Evolutionary conservation across 495 filamentous ascomycete species (phyloP), one percentile per base, ranked within the genome.

Genomic region (Beverwykella pulmonaria): DNA sequence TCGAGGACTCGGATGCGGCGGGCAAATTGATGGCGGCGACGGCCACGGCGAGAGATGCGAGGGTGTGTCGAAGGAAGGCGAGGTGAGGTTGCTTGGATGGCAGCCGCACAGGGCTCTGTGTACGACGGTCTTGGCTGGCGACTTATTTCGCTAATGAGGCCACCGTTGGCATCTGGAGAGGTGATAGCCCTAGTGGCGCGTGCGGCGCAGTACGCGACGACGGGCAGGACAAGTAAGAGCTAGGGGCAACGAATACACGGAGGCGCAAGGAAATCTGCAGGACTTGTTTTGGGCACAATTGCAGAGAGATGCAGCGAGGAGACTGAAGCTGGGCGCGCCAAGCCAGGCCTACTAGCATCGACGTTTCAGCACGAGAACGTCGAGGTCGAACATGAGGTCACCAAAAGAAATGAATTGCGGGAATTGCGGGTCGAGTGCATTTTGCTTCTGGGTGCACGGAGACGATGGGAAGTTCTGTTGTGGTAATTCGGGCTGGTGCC

Each of bases 101-200:
- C 3, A 9, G 47, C 12, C 4, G 64, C 8, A 12, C 39, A n/a
- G 19, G 44, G 57, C 62, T 30, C 46, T 44, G 8, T 36, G 52
- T 64, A 29, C 15, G 41, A 23, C 3, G 34, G 50, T 14, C 59
- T 68, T 63, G 65, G 59, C 65, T 49, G 4, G 20, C 10, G 29
- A 61, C 20, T 67, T 67, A 64, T 66, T 67, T 67, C 68, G 68
- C 68, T 71, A 71, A 44, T 44, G 39, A 63, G 65, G 65, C 59
- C 59, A 63, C 65, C 59, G 65, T 68, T 56, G 58, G 49, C 20
- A 49, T 67, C 59, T 39, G 48, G 59, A 57, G 44, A 59, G 23
- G 44, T 44, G 53, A 49, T 29, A 49, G 25, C 39, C 53, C 53
- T 34, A 15, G 41, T 48, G 62, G 62, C 53, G 52, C 53, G n/a